Evolutionary conservation across 306 rosid genomes (phyloP).

Genomic region (Sophora flavescens): DNA sequence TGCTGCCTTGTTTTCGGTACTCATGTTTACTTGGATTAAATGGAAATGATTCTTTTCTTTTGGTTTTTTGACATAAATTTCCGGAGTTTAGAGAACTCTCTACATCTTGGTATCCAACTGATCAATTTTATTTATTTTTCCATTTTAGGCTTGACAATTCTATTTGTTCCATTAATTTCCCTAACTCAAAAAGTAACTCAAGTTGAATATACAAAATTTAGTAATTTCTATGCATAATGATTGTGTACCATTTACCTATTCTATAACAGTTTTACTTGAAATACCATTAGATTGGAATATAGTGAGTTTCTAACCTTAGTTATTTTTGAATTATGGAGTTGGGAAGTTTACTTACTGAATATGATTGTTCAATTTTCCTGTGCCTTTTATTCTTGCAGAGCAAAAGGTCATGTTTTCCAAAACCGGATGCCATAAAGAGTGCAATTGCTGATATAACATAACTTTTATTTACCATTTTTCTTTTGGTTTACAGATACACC

Average conservation of each 20-base stretch:
- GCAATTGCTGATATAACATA: constrained; percentile 89
- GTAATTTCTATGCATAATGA: no score
- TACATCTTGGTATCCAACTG: background rate
- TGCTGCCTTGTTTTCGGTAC: constrained; percentile 23
- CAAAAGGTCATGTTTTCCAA: constrained; percentile 84
- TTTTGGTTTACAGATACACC: no score
- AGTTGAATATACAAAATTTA: no score
- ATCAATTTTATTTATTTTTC: background rate
- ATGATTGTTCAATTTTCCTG: constrained; percentile 34
- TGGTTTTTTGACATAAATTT: background rate
- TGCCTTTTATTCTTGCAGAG: constrained; percentile 64
- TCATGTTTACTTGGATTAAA: constrained; percentile 36
- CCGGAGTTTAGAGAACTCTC: background rate
- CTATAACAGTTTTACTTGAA: constrained; percentile 3
- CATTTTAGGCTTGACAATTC: constrained; percentile 28
- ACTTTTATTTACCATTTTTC: no score
- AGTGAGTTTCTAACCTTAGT: constrained; percentile 17
- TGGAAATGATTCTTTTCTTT: background rate
- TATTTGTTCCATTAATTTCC: no score
- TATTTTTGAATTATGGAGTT: constrained; percentile 44
- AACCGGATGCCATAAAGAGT: constrained; percentile 83
- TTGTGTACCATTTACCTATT: no score
- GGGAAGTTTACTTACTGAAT: constrained; percentile 18
- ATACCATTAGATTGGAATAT: constrained; percentile 29
- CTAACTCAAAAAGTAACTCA: no score